These are phyloP conservation scores for Heterobasidion annosum DNA, from an alignment of 1,284 basidiomycete species.

Conservation along the genomic window DNA sequence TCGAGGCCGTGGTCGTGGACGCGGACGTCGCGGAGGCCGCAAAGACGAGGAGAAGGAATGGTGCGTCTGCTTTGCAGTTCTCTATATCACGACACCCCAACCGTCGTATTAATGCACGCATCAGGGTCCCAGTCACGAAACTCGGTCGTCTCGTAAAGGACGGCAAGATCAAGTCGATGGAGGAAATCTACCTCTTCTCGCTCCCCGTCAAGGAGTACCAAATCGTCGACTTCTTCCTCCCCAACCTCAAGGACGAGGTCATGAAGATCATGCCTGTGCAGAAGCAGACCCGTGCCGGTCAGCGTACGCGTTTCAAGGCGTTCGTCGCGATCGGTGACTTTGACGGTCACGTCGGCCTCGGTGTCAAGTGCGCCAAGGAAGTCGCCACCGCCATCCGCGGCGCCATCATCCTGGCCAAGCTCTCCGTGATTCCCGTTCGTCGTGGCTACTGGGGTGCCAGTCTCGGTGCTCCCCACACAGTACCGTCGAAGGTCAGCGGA, in stretches of 20 bases:
- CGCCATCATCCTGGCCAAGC: conserved; percentile 95
- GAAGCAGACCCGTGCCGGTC: conserved; percentile 99
- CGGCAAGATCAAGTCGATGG: conserved; percentile 99
- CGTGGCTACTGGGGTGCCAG: conserved; percentile 99
- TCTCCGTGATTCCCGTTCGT: conserved; percentile 93
- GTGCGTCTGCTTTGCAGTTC: conserved; percentile 38
- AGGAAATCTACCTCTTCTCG: conserved; percentile 99
- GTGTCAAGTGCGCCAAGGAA: conserved; percentile 99
- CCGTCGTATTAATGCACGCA: background rate
- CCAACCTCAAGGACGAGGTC: conserved; percentile 98
- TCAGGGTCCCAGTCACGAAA: conserved; percentile 96
- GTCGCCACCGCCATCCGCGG: conserved; percentile 99
- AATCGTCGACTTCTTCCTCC: conserved; percentile 96
- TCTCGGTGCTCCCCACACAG: conserved; percentile 98
- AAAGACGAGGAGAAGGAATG: conserved; percentile 99
- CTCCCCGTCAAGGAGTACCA: conserved; percentile 98
- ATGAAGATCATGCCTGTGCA: conserved; percentile 99
- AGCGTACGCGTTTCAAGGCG: conserved; percentile 99
- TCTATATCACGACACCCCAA: background rate
- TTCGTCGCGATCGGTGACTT: conserved; percentile 99
- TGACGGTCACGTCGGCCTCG: conserved; percentile 97
- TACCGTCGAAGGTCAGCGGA: conserved; percentile 96
- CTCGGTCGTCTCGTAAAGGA: conserved; percentile 99
- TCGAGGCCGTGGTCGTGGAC: conserved; percentile 74
- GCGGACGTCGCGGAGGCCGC: conserved; percentile 91